Base-by-base conservation (phyloP, 306 rosid species). In the Rosa persica region DNA sequence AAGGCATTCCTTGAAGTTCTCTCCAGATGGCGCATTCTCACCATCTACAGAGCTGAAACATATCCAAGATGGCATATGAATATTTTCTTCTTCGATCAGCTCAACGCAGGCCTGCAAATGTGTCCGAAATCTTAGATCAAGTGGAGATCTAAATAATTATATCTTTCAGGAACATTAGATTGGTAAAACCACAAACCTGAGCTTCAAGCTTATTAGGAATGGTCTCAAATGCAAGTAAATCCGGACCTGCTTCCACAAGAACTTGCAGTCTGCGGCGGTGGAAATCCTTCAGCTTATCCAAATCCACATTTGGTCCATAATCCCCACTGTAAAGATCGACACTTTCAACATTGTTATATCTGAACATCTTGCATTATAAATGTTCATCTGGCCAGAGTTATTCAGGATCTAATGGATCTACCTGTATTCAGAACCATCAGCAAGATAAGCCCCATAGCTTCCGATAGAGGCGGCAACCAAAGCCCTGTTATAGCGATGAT, bases 341-440 rank as follows among this genome's bases (percentile, higher is more conserved):
- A 73, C 3, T 61, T 74, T 66, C 5, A 44, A 70, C 42, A 64
- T 9, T 72, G 77, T 38, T 39, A 79, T 1, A 25, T 8, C 6
- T 15, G 10, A 42, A 6, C 69, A 15, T 12, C 5, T 36, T 74
- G 3, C 6, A 16, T 38, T 2, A 67, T 17, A 67, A 36, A 9
- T 67, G 52, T 10, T n/a, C 5, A 4, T 5, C 6, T 38, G 47
- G 44, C 25, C 39, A 78, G 47, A 11, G 74, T 44, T 51, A 47
- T 16, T 23, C 68, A 44, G 47, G 67, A 78, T 27, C 73, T 19
- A 34, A 19, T 30, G 43, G 19, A 70, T 74, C 62, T 36, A 92
- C 98, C 94, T 94, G 71, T 94, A 94, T 72, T 92, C 98, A 4
- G 98, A 94, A 38, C 98, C 98, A 83, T 94, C 98, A 30, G 98